Evolutionary conservation across 306 rosid species (phyloP), one percentile per base, ranked within the genome.

Genomic region (Trichosanthes cucumerina): DNA sequence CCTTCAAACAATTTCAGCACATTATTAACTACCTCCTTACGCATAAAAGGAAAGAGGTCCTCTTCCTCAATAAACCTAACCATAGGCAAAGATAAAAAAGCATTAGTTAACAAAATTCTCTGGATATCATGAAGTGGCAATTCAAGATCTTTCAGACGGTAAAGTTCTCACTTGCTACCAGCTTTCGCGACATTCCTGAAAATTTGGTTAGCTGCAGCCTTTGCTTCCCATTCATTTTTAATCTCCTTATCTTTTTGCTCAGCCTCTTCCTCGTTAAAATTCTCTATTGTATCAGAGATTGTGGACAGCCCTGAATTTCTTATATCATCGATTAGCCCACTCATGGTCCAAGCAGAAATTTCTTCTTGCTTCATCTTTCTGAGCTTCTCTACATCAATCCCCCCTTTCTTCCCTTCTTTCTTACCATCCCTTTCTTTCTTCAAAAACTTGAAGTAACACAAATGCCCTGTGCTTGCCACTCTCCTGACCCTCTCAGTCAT

Each of bases 271-370:
- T 83, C 87, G 2, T 86, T 77, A 23, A 75, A 54, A 24, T 77
- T 69, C 43, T 85, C 86, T 0, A 87, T 85, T n/a, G 94, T 49
- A 72, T 86, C 78, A 57, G 91, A 85, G 43, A 90, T 85, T 56
- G 91, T 90, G 59, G 98, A 87, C 81, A 94, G 64, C 18, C 97
- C 90, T 28, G 96, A 88, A 71, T 81, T 82, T 33, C 85, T 81
- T 24, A 94, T 87, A 44, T 87, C 96, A 85, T 85, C 79, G 78
- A 92, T 77, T 77, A 94, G 84, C 21, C 91, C 93, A 83, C 82
- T 92, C 93, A 94, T 87, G 6, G 98, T 94, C 97, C 93, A 94
- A 85, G 96, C 92, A 53, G 97, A 94, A 83, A 94, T 84, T 36
- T 82, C 90, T 79, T 80, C 95, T 75, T 84, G 92, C 76, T 88